phyloP scores from a whole-genome alignment of 2,329 filamentous ascomycete genomes.

The Colletotrichum navitas region DNA sequence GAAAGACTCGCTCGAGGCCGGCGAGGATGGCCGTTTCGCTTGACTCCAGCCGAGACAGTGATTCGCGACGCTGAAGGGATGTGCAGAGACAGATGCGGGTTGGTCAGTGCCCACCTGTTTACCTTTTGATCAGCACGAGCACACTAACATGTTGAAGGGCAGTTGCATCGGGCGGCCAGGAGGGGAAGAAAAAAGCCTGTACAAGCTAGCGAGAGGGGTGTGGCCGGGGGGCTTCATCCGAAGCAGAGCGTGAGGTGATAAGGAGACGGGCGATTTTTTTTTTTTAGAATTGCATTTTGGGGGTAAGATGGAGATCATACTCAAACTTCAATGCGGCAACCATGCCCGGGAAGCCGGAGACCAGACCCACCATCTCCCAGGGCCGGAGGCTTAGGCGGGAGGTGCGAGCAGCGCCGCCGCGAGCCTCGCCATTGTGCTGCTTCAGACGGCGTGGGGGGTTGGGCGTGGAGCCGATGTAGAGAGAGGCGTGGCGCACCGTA shows the following conservation, averaged over 20 bases:
- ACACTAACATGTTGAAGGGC: background rate
- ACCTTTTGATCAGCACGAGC: constrained; percentile 8
- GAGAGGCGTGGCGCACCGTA: constrained; percentile 74
- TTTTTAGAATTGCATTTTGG: background rate
- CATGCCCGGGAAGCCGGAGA: constrained; percentile 89
- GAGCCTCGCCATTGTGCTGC: constrained; percentile 89
- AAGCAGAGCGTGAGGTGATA: constrained; percentile 20
- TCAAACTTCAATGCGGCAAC: constrained; percentile 94
- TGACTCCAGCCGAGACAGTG: constrained; percentile 62
- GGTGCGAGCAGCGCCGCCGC: constrained; percentile 86
- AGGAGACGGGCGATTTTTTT: background rate
- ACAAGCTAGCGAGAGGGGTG: constrained; percentile 30
- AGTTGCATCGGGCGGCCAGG: background rate
- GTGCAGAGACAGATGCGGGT: constrained; percentile 84
- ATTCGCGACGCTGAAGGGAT: constrained; percentile 76
- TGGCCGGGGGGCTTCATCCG: constrained; percentile 24
- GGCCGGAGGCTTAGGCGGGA: constrained; percentile 76
- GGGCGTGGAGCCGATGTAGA: constrained; percentile 94
- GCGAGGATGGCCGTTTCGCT: constrained; percentile 66
- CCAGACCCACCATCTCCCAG: constrained; percentile 91
- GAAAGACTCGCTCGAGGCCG: constrained; percentile 71
- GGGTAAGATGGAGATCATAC: constrained; percentile 57
- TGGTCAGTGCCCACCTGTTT: constrained; percentile 88
- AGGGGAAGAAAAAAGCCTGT: background rate
- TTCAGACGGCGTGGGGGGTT: constrained; percentile 85